These are phyloP conservation scores for Aspergillus texensis DNA, from an alignment of 2,329 filamentous ascomycete species.

Conservation along the genomic window DNA sequence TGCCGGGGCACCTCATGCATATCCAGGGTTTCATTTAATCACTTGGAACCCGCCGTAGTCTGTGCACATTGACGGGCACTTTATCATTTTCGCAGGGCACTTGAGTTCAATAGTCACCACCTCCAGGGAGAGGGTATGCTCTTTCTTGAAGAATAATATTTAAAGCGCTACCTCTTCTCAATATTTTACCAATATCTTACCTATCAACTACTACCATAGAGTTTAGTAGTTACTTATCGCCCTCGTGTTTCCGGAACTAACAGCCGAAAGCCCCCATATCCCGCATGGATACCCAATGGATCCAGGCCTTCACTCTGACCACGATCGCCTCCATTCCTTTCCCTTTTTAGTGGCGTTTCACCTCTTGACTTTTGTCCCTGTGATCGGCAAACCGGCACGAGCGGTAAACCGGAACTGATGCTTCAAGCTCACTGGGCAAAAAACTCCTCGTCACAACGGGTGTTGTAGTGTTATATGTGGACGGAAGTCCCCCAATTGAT, in stretches of 20 bases:
- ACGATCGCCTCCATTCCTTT: neutral
- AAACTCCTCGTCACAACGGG: neutral
- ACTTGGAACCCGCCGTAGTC: neutral
- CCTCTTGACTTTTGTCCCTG: constrained; percentile 4
- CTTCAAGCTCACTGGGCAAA: constrained; percentile 5
- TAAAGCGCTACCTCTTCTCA: neutral
- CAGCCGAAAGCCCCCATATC: neutral
- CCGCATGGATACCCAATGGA: constrained; percentile 16
- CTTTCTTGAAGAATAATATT: neutral
- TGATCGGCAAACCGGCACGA: constrained; percentile 39
- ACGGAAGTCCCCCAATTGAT: neutral
- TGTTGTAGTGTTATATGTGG: neutral
- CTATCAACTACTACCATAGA: neutral
- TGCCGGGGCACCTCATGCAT: neutral
- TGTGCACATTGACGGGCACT: neutral
- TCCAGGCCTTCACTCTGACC: constrained; percentile 1
- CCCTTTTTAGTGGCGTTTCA: constrained; percentile 1
- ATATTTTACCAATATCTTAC: neutral
- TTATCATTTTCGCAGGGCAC: neutral
- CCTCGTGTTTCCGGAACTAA: neutral
- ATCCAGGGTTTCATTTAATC: neutral
- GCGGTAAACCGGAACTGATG: constrained; percentile 18
- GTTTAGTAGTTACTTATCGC: neutral
- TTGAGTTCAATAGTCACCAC: neutral
- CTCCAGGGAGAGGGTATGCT: neutral